phyloP scores from a whole-genome alignment of 768 basidiomycete species.

The Nidularia sp. region DNA sequence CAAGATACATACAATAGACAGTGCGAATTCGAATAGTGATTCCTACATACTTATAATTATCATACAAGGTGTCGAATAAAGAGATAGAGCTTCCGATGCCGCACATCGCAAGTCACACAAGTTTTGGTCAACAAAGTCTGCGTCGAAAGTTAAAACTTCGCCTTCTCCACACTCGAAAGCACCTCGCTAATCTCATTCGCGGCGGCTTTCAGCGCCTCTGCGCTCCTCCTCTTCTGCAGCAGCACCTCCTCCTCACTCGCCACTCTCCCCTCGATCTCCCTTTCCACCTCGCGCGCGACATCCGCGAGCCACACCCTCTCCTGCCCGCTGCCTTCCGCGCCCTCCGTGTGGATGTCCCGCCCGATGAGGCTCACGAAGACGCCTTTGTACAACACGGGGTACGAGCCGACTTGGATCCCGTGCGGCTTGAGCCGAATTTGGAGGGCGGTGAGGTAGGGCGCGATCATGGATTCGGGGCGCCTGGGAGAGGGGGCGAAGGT shows the following conservation, averaged over 20 bases:
- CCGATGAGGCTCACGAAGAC: constrained; percentile 76
- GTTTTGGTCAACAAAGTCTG: background rate
- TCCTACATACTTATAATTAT: no score
- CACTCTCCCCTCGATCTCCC: constrained; percentile 50
- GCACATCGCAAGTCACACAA: background rate
- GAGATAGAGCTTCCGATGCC: background rate
- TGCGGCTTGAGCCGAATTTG: constrained; percentile 69
- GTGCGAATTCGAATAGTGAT: no score
- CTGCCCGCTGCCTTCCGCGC: constrained; percentile 30
- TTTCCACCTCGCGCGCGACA: constrained; percentile 61
- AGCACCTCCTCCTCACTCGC: constrained; percentile 66
- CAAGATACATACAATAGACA: no score
- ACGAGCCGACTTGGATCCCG: constrained; percentile 80
- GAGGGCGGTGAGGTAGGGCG: constrained; percentile 81
- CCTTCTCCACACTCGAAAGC: background rate
- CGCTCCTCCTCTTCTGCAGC: constrained; percentile 33
- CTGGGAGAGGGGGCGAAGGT: constrained; percentile 15
- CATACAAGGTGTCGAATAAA: background rate
- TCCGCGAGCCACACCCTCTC: constrained; percentile 42
- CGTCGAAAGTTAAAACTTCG: background rate
- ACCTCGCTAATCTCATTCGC: no score
- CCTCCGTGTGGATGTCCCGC: constrained; percentile 22
- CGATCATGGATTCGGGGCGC: constrained; percentile 75
- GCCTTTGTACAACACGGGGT: constrained; percentile 59
- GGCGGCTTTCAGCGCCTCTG: background rate